Conservation (phyloP, 495 filamentous ascomycete genomes). For the Penicillium lagena region DNA sequence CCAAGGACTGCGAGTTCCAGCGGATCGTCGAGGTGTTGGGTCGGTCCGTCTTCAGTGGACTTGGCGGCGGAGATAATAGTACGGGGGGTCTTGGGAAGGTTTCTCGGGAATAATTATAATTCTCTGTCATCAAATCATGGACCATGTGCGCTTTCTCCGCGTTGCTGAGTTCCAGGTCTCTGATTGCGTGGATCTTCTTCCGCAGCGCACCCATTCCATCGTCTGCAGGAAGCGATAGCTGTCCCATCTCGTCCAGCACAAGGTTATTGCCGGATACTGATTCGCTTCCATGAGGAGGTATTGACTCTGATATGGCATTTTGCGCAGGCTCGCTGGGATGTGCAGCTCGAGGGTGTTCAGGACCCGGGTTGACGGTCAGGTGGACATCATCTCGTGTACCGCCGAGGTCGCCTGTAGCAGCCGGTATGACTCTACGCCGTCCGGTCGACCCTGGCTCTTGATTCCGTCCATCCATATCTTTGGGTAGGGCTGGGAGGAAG, state of each 20-base stretch:
- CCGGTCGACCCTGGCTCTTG: slow-evolving; percentile 9
- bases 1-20: slow-evolving; percentile 18
- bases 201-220: slow-evolving; percentile 82
- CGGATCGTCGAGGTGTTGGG: slow-evolving; percentile 28
- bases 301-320: neutral
- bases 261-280: slow-evolving; percentile 4
- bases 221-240: slow-evolving; percentile 68
- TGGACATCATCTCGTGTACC: neutral
- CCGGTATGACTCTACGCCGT: neutral
- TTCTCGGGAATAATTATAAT: slow-evolving; percentile 51
- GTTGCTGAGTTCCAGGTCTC: slow-evolving; percentile 53
- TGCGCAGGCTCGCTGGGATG: neutral
- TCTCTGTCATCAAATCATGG: slow-evolving; percentile 76
- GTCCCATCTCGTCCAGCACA: slow-evolving; percentile 8
- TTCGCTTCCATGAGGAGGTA: neutral
- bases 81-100: slow-evolving; percentile 21
- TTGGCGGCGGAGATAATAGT: slow-evolving; percentile 25
- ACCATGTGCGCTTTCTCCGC: slow-evolving; percentile 76
- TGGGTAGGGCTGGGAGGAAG: slow-evolving; percentile 18
- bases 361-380: neutral
- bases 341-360: neutral
- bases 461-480: slow-evolving; percentile 23
- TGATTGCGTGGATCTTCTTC: slow-evolving; percentile 70
- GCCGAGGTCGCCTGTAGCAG: neutral
- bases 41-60: slow-evolving; percentile 27